Evolutionary conservation across 2,329 filamentous ascomycete species (phyloP).

Genomic region (Talaromyces sp.): DNA sequence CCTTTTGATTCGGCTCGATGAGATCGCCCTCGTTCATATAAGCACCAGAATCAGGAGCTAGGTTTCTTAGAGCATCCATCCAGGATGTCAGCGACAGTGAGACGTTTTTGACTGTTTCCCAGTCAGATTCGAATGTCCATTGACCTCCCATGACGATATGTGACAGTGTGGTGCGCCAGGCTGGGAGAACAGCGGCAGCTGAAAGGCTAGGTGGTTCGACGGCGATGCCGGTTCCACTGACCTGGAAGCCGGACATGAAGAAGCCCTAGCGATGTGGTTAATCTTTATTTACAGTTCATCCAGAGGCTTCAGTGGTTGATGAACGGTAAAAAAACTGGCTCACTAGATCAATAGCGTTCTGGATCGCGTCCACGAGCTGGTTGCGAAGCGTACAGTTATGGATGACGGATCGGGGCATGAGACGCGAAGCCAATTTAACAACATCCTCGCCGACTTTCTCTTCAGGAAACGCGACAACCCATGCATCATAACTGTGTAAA

Average conservation of each 20-base stretch:
- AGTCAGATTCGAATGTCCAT: neutral
- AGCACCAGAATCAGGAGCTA: slow-evolving; percentile 38
- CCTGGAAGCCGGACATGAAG: neutral
- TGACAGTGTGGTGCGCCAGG: slow-evolving; percentile 38
- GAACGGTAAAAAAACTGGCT: neutral
- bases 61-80: neutral
- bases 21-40: slow-evolving; percentile 49
- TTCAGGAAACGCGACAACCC: slow-evolving; percentile 25
- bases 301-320: neutral
- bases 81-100: neutral
- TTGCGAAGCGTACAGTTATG: slow-evolving; percentile 16
- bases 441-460: slow-evolving; percentile 25
- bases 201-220: neutral
- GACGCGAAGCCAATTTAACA: slow-evolving; percentile 27
- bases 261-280: neutral
- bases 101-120: neutral
- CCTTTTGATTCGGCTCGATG: slow-evolving; percentile 42
- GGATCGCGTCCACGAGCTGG: slow-evolving; percentile 1
- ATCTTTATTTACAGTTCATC: neutral
- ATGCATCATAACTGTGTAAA: slow-evolving; percentile 24
- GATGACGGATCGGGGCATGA: slow-evolving; percentile 26
- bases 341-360: neutral
- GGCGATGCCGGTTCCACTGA: neutral
- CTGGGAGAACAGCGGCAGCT: slow-evolving; percentile 43
- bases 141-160: slow-evolving; percentile 33